phyloP scores from a whole-genome alignment of 306 rosid species.

The Adenanthera pavonina region DNA sequence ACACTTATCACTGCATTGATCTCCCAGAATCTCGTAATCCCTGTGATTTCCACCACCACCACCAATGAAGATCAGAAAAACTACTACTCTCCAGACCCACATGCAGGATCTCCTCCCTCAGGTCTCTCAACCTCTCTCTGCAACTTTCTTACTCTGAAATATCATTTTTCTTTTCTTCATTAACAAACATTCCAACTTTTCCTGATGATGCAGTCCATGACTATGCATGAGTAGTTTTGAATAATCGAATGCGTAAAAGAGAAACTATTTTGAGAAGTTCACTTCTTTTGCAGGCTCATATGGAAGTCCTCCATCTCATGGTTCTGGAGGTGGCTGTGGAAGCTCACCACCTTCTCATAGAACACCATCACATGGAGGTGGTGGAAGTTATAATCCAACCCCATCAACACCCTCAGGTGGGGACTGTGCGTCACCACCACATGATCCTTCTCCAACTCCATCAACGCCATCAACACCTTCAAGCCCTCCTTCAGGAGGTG shows the following conservation, averaged over 20 bases:
- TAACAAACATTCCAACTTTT: neutral
- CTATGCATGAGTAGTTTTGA: neutral
- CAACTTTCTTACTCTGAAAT: conserved; percentile 10
- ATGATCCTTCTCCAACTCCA: conserved; percentile 38
- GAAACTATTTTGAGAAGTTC: neutral
- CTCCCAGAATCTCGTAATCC: conserved; percentile 62
- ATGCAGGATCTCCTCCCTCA: conserved; percentile 59
- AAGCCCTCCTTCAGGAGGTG: conserved; percentile 57
- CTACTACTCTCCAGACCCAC: conserved; percentile 68
- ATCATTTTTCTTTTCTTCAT: neutral
- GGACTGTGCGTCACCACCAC: conserved; percentile 61
- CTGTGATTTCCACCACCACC: conserved; percentile 58
- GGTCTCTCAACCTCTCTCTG: conserved; percentile 53
- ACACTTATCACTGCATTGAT: conserved; percentile 56
- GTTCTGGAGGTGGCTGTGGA: conserved; percentile 52
- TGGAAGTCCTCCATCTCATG: conserved; percentile 56
- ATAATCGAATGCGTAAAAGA: neutral
- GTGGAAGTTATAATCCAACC: conserved; percentile 55
- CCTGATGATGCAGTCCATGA: neutral
- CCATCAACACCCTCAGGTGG: conserved; percentile 66
- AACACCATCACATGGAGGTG: conserved; percentile 49
- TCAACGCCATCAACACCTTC: conserved; percentile 36
- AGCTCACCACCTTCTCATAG: conserved; percentile 60
- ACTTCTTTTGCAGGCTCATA: conserved; percentile 46
- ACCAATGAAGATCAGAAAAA: conserved; percentile 72